phyloP scores from a whole-genome alignment of 1,139 yeast species.

The Saccharomyces pastorianus region DNA sequence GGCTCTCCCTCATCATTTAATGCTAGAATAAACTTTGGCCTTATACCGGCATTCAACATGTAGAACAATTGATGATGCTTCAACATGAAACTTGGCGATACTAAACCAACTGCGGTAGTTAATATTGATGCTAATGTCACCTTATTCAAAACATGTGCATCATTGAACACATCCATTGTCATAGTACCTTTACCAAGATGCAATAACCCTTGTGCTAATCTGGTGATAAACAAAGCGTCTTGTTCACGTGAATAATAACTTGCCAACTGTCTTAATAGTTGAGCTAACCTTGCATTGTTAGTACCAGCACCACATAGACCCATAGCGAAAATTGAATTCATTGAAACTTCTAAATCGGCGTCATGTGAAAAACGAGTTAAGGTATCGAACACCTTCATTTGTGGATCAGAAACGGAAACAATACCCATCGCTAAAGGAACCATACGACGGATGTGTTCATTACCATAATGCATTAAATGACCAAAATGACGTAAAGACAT shows the following conservation, averaged over 20 bases:
- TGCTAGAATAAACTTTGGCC: slow-evolving; percentile 89
- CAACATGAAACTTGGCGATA: slow-evolving; percentile 64
- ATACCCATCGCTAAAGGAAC: slow-evolving; percentile 98
- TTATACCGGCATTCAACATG: slow-evolving; percentile 80
- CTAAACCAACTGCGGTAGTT: slow-evolving; percentile 74
- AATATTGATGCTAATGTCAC: slow-evolving; percentile 85
- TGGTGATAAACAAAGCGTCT: slow-evolving; percentile 83
- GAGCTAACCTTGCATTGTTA: slow-evolving; percentile 95
- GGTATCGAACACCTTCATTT: slow-evolving; percentile 95
- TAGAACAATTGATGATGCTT: slow-evolving; percentile 77
- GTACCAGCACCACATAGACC: slow-evolving; percentile 98
- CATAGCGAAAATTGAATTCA: slow-evolving; percentile 92
- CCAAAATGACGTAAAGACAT: slow-evolving; percentile 97
- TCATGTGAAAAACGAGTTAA: slow-evolving; percentile 94
- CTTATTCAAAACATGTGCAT: slow-evolving; percentile 78
- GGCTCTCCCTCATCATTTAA: slow-evolving; percentile 86
- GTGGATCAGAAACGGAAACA: slow-evolving; percentile 87
- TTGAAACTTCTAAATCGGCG: slow-evolving; percentile 88
- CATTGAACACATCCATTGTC: slow-evolving; percentile 83
- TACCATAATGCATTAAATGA: slow-evolving; percentile 96
- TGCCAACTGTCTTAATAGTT: slow-evolving; percentile 87
- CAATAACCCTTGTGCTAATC: slow-evolving; percentile 90
- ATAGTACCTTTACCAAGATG: slow-evolving; percentile 92
- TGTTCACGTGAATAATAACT: slow-evolving; percentile 87
- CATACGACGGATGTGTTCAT: slow-evolving; percentile 81